phyloP scores from a whole-genome alignment of 495 filamentous ascomycete genomes.

The Penicillium daleae region DNA sequence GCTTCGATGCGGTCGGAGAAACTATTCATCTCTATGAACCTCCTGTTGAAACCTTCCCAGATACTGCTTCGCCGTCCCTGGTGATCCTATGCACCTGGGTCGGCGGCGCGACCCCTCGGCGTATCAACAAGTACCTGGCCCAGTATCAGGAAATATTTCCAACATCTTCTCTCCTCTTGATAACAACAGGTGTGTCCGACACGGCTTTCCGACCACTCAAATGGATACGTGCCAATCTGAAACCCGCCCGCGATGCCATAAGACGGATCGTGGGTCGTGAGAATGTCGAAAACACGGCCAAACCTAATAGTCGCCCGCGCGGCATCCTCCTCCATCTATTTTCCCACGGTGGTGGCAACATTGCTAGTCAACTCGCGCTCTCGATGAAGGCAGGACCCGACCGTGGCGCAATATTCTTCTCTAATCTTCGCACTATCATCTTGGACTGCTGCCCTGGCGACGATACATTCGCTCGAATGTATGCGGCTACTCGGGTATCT shows the following conservation, averaged over 20 bases:
- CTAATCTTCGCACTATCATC: slow-evolving; percentile 27
- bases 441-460: slow-evolving; percentile 40
- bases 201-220: slow-evolving; percentile 24
- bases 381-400: slow-evolving; percentile 26
- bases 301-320: slow-evolving; percentile 7
- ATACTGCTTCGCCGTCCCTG: slow-evolving; percentile 18
- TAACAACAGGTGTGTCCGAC: slow-evolving; percentile 27
- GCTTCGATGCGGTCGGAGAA: slow-evolving; percentile 18
- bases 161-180: slow-evolving; percentile 29
- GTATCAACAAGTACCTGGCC: slow-evolving; percentile 35
- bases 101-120: slow-evolving; percentile 33
- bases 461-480: slow-evolving; percentile 28
- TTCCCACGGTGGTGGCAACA: slow-evolving; percentile 36
- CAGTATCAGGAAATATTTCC: slow-evolving; percentile 29
- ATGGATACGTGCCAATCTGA: slow-evolving; percentile 25
- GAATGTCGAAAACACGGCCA: neutral
- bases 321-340: slow-evolving; percentile 37
- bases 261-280: slow-evolving; percentile 17
- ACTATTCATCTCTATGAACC: slow-evolving; percentile 29
- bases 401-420: slow-evolving; percentile 14
- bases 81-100: slow-evolving; percentile 38
- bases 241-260: slow-evolving; percentile 28
- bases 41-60: slow-evolving; percentile 2
- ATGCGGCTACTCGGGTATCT: slow-evolving; percentile 28
- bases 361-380: slow-evolving; percentile 29